phyloP scores from a whole-genome alignment of 108 stramenopile species.

The Aurantiochytrium sp. region DNA sequence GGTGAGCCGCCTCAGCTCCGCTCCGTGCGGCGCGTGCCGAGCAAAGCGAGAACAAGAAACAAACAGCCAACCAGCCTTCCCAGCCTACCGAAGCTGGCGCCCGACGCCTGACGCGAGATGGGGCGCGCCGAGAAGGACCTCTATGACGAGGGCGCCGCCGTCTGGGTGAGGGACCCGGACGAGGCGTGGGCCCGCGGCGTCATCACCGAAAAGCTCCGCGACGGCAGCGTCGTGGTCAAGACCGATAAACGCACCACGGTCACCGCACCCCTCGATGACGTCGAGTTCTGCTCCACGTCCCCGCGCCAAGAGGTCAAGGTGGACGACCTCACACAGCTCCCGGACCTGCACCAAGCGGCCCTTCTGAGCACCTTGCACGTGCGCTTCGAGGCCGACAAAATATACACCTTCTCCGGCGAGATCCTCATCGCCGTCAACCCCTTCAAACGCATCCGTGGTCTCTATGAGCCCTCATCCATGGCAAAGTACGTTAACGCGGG shows the following conservation, averaged over 20 bases:
- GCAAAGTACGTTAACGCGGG: slow-evolving; percentile 4
- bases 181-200: background rate
- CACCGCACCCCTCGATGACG: background rate
- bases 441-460: slow-evolving; percentile 41
- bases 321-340: slow-evolving; percentile 46
- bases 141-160: background rate
- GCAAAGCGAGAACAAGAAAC: too few relatives aligned
- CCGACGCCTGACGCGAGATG: background rate
- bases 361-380: slow-evolving; percentile 40
- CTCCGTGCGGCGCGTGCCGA: too few relatives aligned
- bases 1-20: too few relatives aligned
- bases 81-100: too few relatives aligned
- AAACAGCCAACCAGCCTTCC: too few relatives aligned
- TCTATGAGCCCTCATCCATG: slow-evolving; percentile 27
- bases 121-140: background rate
- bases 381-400: slow-evolving; percentile 58
- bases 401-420: slow-evolving; percentile 45
- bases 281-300: background rate
- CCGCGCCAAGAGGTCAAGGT: slow-evolving; percentile 5
- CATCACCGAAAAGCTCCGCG: background rate
- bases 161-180: background rate
- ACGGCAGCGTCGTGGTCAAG: background rate
- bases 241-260: background rate
- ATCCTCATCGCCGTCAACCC: slow-evolving; percentile 57
- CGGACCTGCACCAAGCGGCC: slow-evolving; percentile 51